Percentiles rank a stretch among this genome's conserved stretches.
These are phyloP conservation scores for Phaffia australis DNA, from an alignment of 768 basidiomycete species.

Conservation along the genomic window DNA sequence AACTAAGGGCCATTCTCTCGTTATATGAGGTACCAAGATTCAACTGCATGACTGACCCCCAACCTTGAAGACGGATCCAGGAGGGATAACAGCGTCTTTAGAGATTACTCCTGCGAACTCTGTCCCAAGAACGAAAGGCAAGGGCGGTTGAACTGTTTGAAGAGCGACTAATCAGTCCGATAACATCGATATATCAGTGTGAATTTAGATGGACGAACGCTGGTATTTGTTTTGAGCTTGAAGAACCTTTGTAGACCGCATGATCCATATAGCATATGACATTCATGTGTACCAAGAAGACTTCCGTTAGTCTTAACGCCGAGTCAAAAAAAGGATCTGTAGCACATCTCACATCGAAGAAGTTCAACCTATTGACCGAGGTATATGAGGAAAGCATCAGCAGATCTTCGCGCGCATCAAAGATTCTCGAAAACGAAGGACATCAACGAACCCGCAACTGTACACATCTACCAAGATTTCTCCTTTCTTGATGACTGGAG, in stretches of 20 bases:
- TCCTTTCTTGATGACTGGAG: slow-evolving; percentile 46
- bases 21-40: no score
- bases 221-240: slow-evolving; percentile 88
- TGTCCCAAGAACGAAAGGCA: slow-evolving; percentile 73
- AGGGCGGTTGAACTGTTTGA: slow-evolving; percentile 51
- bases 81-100: slow-evolving; percentile 59
- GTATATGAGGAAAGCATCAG: not conserved
- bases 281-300: not conserved
- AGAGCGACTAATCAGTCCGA: not conserved
- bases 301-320: not conserved
- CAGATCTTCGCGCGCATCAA: slow-evolving; percentile 58
- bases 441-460: slow-evolving; percentile 40
- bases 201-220: slow-evolving; percentile 29
- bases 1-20: no score
- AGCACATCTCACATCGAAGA: slow-evolving; percentile 5
- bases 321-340: no score
- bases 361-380: not conserved
- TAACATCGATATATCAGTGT: not conserved
- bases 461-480: slow-evolving; percentile 67
- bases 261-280: not conserved
- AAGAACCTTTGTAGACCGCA: slow-evolving; percentile 45
- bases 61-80: slow-evolving; percentile 61
- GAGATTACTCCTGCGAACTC: slow-evolving; percentile 74
- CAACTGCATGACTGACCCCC: slow-evolving; percentile 42
- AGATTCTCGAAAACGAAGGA: slow-evolving; percentile 35